phyloP scores from a whole-genome alignment of 805 yeast genomes.

The Metschnikowia dekortorum region DNA sequence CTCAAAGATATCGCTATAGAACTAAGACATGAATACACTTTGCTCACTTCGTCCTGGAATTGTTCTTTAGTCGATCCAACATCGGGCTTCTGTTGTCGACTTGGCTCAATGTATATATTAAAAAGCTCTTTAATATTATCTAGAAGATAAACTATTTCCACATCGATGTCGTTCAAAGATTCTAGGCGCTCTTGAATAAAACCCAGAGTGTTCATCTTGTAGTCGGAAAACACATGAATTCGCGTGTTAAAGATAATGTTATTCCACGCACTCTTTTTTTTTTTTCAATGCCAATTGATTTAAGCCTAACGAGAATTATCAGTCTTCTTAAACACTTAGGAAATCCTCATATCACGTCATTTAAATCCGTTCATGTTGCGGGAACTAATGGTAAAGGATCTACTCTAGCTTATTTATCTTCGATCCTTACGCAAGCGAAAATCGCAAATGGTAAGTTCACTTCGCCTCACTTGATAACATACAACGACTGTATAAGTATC shows the following conservation, averaged over 20 bases:
- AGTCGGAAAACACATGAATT: background rate
- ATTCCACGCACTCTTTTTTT: slow-evolving; percentile 6
- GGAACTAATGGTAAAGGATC: slow-evolving; percentile 99
- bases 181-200: slow-evolving; percentile 51
- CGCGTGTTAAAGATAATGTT: background rate
- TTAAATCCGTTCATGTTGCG: slow-evolving; percentile 80
- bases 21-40: slow-evolving; percentile 53
- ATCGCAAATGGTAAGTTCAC: slow-evolving; percentile 74
- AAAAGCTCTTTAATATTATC: slow-evolving; percentile 47
- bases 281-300: slow-evolving; percentile 24
- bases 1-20: slow-evolving; percentile 55
- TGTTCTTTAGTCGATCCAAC: slow-evolving; percentile 27
- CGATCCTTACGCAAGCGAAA: slow-evolving; percentile 49
- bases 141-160: slow-evolving; percentile 47
- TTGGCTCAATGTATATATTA: slow-evolving; percentile 33
- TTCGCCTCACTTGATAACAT: slow-evolving; percentile 75
- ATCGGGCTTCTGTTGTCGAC: slow-evolving; percentile 20
- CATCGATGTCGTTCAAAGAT: slow-evolving; percentile 48
- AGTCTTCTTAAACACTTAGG: slow-evolving; percentile 44
- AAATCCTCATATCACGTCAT: slow-evolving; percentile 56
- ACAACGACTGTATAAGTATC: slow-evolving; percentile 72
- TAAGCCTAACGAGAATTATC: slow-evolving; percentile 33
- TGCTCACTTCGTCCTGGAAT: slow-evolving; percentile 41
- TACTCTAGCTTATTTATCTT: slow-evolving; percentile 74
- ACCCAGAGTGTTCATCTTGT: slow-evolving; percentile 6